These are phyloP conservation scores for Limonomyces culmigenus DNA, from an alignment of 1,284 basidiomycete genomes.

Conservation along the genomic window DNA sequence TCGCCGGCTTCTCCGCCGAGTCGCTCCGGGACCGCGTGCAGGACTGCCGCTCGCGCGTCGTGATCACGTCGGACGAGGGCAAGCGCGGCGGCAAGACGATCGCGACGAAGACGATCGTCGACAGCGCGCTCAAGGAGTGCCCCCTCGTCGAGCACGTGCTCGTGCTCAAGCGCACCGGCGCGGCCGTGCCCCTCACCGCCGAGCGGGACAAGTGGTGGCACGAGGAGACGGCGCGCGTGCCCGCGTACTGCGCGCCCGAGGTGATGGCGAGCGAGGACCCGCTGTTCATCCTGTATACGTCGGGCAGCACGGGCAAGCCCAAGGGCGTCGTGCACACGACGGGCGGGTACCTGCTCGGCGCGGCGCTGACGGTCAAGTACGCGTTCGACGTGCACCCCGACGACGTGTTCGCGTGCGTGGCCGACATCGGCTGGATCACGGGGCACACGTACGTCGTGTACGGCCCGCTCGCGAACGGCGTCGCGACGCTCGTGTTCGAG, in stretches of 20 bases:
- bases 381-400: constrained; percentile 93
- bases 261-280: constrained; percentile 86
- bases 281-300: constrained; percentile 95
- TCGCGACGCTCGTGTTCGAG: constrained; percentile 90
- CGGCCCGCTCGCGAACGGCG: constrained; percentile 84
- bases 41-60: constrained; percentile 80
- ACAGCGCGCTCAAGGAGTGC: constrained; percentile 79
- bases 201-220: constrained; percentile 96
- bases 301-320: constrained; percentile 91
- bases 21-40: constrained; percentile 85
- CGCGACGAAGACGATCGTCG: constrained; percentile 92
- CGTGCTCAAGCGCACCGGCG: constrained; percentile 82
- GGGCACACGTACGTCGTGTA: constrained; percentile 98
- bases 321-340: constrained; percentile 96
- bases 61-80: constrained; percentile 95
- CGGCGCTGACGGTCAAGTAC: constrained; percentile 85
- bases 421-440: constrained; percentile 98
- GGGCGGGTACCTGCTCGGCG: constrained; percentile 84
- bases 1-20: constrained; percentile 97
- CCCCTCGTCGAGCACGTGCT: constrained; percentile 83
- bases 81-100: constrained; percentile 88
- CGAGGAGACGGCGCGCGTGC: constrained; percentile 73
- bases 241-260: constrained; percentile 82
- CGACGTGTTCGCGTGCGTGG: constrained; percentile 94
- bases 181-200: constrained; percentile 64